Base-by-base conservation (phyloP, 192 early-diverging fungal genomes). In the Rhizophagus clarus region DNA sequence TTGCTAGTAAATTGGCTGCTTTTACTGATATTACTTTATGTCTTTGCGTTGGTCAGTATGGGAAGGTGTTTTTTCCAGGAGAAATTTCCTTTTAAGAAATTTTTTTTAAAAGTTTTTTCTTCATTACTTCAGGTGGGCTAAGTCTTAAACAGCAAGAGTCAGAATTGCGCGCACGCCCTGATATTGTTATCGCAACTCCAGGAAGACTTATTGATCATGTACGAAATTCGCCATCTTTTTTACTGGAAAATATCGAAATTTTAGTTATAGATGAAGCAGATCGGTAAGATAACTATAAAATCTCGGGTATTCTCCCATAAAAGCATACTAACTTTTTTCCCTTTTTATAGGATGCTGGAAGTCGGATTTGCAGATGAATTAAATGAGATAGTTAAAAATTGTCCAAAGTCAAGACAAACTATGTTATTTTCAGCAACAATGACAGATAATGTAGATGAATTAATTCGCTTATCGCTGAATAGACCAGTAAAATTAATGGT, bases 361-460 rank as follows among this genome's bases (percentile, higher is more conserved):
- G 97, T 98, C 83, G 98, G 98, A 32, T 99, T 99, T 83, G 89
- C 93, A 15, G 97, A 92, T 78, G 98, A 99, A 83, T 89, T 99
- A 68, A 93, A 93, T 20, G 97, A 99, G 84, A 98, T 99, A 84
- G 89, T 99, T 82, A 93, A 93, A 71, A 72, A 92, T 61, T 95
- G 94, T 61, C 98, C 98, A 3, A 89, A 90, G 74, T 90, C 88
- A 62, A 91, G 98, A 66, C 98, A 99, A 83, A 97, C 97, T 3
- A 97, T 99, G 96, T 87, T 99, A 8, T 99, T 99, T 86, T 99
- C 98, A 31, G 98, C 98, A 26, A 99, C 98, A 20, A 99, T 99
- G 98, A 99, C 98, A 10, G 96, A 98, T 82, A 97, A 97, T 77
- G 93, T 98, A 42, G 96, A 99, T 79, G 93, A 98, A 81, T 89